Conservation (phyloP, 495 filamentous ascomycete species). For the Trypethelium eluteriae region DNA sequence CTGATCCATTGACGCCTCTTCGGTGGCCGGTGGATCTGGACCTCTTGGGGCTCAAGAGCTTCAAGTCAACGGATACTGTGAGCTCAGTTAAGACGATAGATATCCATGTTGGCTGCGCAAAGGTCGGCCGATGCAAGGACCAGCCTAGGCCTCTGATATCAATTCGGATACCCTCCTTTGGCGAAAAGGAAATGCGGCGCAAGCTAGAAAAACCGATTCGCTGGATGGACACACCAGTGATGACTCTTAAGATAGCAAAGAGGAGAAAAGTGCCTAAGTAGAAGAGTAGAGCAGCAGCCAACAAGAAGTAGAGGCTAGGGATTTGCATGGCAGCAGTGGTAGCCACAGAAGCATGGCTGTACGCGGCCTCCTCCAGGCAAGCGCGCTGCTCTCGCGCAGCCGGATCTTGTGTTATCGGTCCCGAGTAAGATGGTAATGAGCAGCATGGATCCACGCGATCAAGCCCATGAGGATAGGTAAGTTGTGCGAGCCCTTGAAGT, state of each 20-base stretch:
- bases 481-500: not conserved
- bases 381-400: conserved; percentile 3
- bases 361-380: not conserved
- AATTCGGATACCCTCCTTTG: conserved; percentile 76
- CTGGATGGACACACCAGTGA: conserved; percentile 94
- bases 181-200: conserved; percentile 79
- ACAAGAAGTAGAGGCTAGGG: conserved; percentile 67
- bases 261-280: conserved; percentile 89
- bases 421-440: not conserved
- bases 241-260: conserved; percentile 84
- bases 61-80: conserved; percentile 71
- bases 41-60: conserved; percentile 38
- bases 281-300: conserved; percentile 72
- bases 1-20: conserved; percentile 18
- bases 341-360: conserved; percentile 1
- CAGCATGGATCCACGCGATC: not conserved
- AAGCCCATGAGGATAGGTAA: not conserved
- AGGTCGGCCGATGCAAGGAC: conserved; percentile 83
- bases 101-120: conserved; percentile 94
- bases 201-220: conserved; percentile 86
- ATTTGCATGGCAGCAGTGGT: conserved; percentile 45
- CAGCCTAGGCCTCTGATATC: conserved; percentile 85
- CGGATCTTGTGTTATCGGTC: not conserved
- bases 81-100: conserved; percentile 80
- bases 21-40: conserved; percentile 2